Percentiles rank a stretch among this genome's conserved stretches.
phyloP scores from a whole-genome alignment of 192 early-diverging fungal genomes.

The Geranomyces michiganensis region DNA sequence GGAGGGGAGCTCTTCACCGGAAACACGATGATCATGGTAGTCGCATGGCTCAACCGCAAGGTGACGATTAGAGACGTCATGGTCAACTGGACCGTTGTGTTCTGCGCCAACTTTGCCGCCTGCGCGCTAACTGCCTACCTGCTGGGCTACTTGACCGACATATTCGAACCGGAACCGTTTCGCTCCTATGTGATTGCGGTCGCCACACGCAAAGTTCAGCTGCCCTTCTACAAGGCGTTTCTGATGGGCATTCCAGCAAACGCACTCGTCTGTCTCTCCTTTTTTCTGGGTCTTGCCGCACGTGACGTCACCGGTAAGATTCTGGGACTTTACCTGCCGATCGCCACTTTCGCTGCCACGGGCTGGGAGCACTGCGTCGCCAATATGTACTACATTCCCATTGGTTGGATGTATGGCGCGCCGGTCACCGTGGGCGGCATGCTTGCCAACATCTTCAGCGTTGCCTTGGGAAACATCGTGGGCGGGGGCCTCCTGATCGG shows the following conservation, averaged over 20 bases:
- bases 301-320: conserved; percentile 43
- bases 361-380: conserved; percentile 41
- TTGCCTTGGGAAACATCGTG: conserved; percentile 39
- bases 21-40: conserved; percentile 42
- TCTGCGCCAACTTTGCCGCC: conserved; percentile 35
- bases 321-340: conserved; percentile 35
- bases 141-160: conserved; percentile 30
- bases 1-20: conserved; percentile 45
- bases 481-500: conserved; percentile 39
- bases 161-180: conserved; percentile 37
- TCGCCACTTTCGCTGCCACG: conserved; percentile 38
- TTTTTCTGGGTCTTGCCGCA: conserved; percentile 38
- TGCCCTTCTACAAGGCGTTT: conserved; percentile 31
- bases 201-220: conserved; percentile 26
- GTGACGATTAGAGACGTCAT: conserved; percentile 26
- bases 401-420: conserved; percentile 37
- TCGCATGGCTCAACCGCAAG: conserved; percentile 29
- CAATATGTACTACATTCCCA: conserved; percentile 40
- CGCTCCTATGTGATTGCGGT: conserved; percentile 30
- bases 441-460: conserved; percentile 21
- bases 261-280: conserved; percentile 41
- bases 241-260: conserved; percentile 40
- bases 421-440: conserved; percentile 19
- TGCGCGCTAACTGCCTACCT: conserved; percentile 28
- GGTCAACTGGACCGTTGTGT: conserved; percentile 38